These are phyloP conservation scores for Blastobotrys capitulatus DNA, from an alignment of 1,139 yeast genomes.

Conservation along the genomic window DNA sequence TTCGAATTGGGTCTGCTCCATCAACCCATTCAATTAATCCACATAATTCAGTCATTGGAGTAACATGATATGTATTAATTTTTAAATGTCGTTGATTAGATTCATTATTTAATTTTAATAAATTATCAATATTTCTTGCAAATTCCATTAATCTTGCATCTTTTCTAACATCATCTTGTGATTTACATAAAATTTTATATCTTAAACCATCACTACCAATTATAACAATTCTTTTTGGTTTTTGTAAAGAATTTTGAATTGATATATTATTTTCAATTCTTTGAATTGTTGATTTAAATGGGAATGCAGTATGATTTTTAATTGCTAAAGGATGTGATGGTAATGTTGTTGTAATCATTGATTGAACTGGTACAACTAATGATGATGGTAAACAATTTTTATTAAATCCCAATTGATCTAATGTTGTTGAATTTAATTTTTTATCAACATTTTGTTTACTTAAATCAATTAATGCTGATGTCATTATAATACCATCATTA, in stretches of 20 bases:
- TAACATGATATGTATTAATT: conserved; percentile 81
- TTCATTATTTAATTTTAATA: conserved; percentile 61
- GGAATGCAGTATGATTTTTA: conserved; percentile 48
- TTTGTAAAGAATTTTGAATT: conserved; percentile 75
- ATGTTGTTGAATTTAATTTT: neutral
- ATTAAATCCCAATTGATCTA: neutral
- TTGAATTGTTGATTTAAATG: conserved; percentile 48
- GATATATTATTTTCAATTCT: conserved; percentile 56
- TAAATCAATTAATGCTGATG: conserved; percentile 27
- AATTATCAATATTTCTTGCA: conserved; percentile 77
- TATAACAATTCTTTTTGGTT: conserved; percentile 73
- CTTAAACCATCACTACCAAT: conserved; percentile 71
- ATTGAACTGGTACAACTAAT: conserved; percentile 76
- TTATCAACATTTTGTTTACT: conserved; percentile 4
- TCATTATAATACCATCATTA: conserved; percentile 28
- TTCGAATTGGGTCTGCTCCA: conserved; percentile 74
- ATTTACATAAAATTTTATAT: conserved; percentile 75
- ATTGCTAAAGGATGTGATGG: conserved; percentile 47
- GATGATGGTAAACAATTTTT: conserved; percentile 45
- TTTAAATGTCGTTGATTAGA: conserved; percentile 66
- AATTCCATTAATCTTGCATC: conserved; percentile 95
- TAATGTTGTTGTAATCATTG: conserved; percentile 61
- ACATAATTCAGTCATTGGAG: conserved; percentile 78
- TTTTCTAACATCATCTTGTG: conserved; percentile 86
- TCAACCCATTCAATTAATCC: conserved; percentile 95